Conservation (phyloP, 1,284 basidiomycete genomes). For the Pseudozyma hubeiensis region DNA sequence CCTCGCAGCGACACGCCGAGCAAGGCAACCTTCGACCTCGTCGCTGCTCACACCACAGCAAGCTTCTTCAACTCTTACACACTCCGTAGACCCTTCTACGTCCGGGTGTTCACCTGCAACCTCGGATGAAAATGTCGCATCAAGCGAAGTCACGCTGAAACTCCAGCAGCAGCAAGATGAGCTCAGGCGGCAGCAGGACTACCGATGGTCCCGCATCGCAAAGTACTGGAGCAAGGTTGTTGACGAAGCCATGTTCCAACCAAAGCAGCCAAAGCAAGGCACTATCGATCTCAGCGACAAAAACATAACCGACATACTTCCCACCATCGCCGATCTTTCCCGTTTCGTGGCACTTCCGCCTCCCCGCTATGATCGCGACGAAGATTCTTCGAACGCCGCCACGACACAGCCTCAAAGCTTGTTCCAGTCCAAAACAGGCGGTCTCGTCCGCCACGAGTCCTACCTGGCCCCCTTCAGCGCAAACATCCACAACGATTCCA, state of each 20-base stretch:
- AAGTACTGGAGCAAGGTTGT: constrained; percentile 48
- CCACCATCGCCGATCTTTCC: constrained; percentile 45
- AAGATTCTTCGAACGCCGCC: not conserved
- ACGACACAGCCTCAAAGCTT: constrained; percentile 14
- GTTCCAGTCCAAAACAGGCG: constrained; percentile 36
- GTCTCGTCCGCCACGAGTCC: constrained; percentile 46
- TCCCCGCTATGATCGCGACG: constrained; percentile 36
- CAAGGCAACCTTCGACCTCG: constrained; percentile 25
- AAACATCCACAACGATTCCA: constrained; percentile 30
- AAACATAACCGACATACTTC: constrained; percentile 42
- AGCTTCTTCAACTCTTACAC: not conserved
- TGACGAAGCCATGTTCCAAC: constrained; percentile 33
- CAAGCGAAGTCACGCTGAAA: not conserved
- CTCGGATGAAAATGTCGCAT: constrained; percentile 17
- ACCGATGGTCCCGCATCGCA: constrained; percentile 37
- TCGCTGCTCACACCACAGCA: constrained; percentile 16
- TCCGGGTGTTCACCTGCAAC: constrained; percentile 26
- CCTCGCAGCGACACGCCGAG: constrained; percentile 35
- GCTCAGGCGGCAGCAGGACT: constrained; percentile 14
- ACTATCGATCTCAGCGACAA: constrained; percentile 39
- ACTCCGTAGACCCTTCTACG: constrained; percentile 7
- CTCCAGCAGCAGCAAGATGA: constrained; percentile 3
- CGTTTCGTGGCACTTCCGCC: constrained; percentile 46
- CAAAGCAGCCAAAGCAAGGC: constrained; percentile 33
- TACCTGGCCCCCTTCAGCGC: constrained; percentile 47